Percentiles rank a stretch among this genome's conserved stretches.
Evolutionary conservation across 1,284 basidiomycete genomes (phyloP).

Genomic region (Melampsora americana): DNA sequence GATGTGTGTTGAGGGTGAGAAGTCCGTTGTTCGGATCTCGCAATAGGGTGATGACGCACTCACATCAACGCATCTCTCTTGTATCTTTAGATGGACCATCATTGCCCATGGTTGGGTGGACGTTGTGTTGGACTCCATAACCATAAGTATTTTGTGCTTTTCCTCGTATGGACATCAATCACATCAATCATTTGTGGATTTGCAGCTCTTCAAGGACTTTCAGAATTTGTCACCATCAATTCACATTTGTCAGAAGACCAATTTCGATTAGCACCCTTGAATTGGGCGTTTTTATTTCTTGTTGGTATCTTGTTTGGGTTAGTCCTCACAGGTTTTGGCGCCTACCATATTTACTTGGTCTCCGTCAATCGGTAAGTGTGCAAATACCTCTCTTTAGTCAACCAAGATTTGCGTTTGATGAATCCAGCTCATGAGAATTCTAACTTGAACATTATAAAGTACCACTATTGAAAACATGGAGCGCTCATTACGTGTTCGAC

Average conservation of each 20-base stretch:
- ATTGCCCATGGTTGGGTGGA: conserved; percentile 52
- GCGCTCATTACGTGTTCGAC: conserved; percentile 45
- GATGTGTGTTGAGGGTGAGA: conserved; percentile 48
- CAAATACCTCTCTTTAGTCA: background rate
- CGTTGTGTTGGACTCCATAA: conserved; percentile 54
- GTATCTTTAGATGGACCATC: conserved; percentile 42
- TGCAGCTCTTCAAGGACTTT: conserved; percentile 49
- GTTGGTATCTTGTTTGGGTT: conserved; percentile 49
- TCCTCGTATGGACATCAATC: conserved; percentile 52
- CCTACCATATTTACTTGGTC: conserved; percentile 53
- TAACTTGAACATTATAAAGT: conserved; percentile 17
- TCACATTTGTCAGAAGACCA: conserved; percentile 44
- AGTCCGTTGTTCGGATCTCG: background rate
- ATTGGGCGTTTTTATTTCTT: conserved; percentile 53
- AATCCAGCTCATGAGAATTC: background rate
- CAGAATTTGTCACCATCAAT: conserved; percentile 41
- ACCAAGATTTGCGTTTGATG: background rate
- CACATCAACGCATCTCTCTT: background rate
- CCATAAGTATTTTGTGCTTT: conserved; percentile 55
- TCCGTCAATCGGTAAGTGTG: conserved; percentile 50
- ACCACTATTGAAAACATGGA: conserved; percentile 56
- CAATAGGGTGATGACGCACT: background rate
- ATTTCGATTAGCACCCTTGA: conserved; percentile 52
- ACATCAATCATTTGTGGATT: conserved; percentile 50
- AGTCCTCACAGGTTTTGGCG: conserved; percentile 50